Conservation (phyloP, 2,329 filamentous ascomycete genomes). For the Beauveria medogensis region DNA sequence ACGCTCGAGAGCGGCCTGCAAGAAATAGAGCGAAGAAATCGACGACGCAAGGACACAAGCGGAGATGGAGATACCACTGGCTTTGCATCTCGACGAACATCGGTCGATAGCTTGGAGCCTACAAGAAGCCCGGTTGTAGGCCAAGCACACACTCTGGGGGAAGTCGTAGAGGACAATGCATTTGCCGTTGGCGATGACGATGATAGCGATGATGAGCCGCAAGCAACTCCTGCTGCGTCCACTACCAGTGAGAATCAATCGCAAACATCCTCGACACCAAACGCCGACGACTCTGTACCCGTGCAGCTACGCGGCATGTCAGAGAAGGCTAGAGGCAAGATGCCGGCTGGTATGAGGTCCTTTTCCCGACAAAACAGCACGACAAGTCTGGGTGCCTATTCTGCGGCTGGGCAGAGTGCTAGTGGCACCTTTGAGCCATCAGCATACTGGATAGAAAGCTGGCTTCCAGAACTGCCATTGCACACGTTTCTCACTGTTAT, state of each 20-base stretch:
- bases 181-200: constrained; percentile 74
- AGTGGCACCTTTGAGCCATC: constrained; percentile 68
- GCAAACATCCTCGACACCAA: constrained; percentile 60
- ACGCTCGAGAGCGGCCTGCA: constrained; percentile 88
- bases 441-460: constrained; percentile 79
- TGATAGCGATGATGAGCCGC: constrained; percentile 40
- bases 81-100: constrained; percentile 46
- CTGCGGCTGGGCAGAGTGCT: constrained; percentile 47
- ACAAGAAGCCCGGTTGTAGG: constrained; percentile 31
- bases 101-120: constrained; percentile 60
- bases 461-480: constrained; percentile 84
- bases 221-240: constrained; percentile 52
- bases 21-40: constrained; percentile 75
- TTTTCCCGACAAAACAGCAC: constrained; percentile 90
- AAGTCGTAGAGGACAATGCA: constrained; percentile 55
- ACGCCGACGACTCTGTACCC: constrained; percentile 69
- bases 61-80: constrained; percentile 44
- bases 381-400: constrained; percentile 65
- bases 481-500: constrained; percentile 79
- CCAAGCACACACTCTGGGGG: constrained; percentile 22
- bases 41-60: constrained; percentile 57
- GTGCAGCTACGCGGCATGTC: constrained; percentile 86
- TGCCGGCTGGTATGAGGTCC: constrained; percentile 72
- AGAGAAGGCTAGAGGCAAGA: constrained; percentile 92
- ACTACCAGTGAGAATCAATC: constrained; percentile 56